A percentile compares a stretch with the other conserved stretches of the same genome.
These are phyloP conservation scores for Chloranthus sessilifolius DNA, from an alignment of 164 flowering plant genomes.

Conservation along the genomic window DNA sequence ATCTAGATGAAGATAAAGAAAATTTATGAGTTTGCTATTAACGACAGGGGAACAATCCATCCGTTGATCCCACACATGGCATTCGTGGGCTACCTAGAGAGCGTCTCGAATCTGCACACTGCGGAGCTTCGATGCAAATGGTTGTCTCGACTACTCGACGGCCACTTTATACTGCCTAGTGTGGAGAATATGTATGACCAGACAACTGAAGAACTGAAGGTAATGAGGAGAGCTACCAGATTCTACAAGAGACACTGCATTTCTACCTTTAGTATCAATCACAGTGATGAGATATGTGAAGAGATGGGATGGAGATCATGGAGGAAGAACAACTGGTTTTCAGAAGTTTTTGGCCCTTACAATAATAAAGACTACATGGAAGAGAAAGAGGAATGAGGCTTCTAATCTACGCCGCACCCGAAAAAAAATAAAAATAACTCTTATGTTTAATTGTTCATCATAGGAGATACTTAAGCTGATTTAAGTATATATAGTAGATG, in stretches of 20 bases:
- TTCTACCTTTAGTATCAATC: slow-evolving; percentile 81
- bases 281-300: slow-evolving; percentile 75
- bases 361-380: slow-evolving; percentile 58
- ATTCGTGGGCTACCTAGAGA: slow-evolving; percentile 75
- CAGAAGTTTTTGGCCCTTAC: slow-evolving; percentile 78
- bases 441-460: too few species aligned
- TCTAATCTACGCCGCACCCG: neutral
- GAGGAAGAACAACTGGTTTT: slow-evolving; percentile 76
- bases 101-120: slow-evolving; percentile 70
- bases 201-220: slow-evolving; percentile 49
- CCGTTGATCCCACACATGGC: slow-evolving; percentile 90
- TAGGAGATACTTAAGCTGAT: too few species aligned
- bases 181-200: slow-evolving; percentile 62
- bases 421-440: too few species aligned
- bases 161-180: slow-evolving; percentile 66
- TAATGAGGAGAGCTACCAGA: slow-evolving; percentile 66
- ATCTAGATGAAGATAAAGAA: too few species aligned
- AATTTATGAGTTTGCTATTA: too few species aligned
- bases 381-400: slow-evolving; percentile 18
- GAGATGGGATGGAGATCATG: slow-evolving; percentile 90
- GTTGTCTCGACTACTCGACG: slow-evolving; percentile 55
- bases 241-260: slow-evolving; percentile 88
- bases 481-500: too few species aligned
- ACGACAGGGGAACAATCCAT: slow-evolving; percentile 74
- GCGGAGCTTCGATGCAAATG: slow-evolving; percentile 83